A percentile compares a stretch with the other conserved stretches of the same genome.
These are phyloP conservation scores for Nitzschia palea DNA, from an alignment of 108 stramenopile genomes.

Conservation along the genomic window DNA sequence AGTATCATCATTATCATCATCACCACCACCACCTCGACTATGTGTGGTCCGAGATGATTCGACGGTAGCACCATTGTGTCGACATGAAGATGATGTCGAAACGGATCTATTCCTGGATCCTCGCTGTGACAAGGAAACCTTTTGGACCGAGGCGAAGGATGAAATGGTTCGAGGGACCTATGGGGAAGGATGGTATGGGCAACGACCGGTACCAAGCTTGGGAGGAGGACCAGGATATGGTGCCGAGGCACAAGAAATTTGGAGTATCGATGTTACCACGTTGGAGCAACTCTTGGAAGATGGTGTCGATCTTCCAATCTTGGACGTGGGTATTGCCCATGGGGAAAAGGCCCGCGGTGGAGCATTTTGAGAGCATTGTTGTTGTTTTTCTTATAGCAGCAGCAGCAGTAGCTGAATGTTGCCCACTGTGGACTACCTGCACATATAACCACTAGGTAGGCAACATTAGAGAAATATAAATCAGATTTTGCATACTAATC, in stretches of 20 bases:
- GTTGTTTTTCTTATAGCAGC: too few relatives aligned
- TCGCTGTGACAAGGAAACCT: slow-evolving; percentile 17
- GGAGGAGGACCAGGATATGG: slow-evolving; percentile 72
- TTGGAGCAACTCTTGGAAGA: slow-evolving; percentile 46
- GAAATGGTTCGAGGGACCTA: slow-evolving; percentile 24
- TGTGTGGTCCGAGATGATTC: slow-evolving; percentile 34
- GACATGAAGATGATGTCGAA: slow-evolving; percentile 57
- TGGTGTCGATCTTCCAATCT: slow-evolving; percentile 48
- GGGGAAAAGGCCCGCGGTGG: slow-evolving; percentile 77
- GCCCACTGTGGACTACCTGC: too few relatives aligned
- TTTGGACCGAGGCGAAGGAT: slow-evolving; percentile 30
- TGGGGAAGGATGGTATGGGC: slow-evolving; percentile 70
- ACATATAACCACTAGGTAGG: too few relatives aligned
- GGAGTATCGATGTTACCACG: slow-evolving; percentile 54
- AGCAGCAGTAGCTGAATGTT: too few relatives aligned
- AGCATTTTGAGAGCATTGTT: slow-evolving; percentile 34
- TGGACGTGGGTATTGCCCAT: slow-evolving; percentile 74
- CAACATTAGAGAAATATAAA: too few relatives aligned
- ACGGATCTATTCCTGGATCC: slow-evolving; percentile 68
- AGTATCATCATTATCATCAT: too few relatives aligned
- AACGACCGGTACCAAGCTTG: slow-evolving; percentile 63
- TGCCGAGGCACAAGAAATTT: slow-evolving; percentile 61
- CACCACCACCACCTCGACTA: slow-evolving; percentile 22
- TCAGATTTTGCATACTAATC: too few relatives aligned
- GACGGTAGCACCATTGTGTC: slow-evolving; percentile 39